Evolutionary conservation across 306 rosid genomes (phyloP).

Genomic region (Argentina anserina): DNA sequence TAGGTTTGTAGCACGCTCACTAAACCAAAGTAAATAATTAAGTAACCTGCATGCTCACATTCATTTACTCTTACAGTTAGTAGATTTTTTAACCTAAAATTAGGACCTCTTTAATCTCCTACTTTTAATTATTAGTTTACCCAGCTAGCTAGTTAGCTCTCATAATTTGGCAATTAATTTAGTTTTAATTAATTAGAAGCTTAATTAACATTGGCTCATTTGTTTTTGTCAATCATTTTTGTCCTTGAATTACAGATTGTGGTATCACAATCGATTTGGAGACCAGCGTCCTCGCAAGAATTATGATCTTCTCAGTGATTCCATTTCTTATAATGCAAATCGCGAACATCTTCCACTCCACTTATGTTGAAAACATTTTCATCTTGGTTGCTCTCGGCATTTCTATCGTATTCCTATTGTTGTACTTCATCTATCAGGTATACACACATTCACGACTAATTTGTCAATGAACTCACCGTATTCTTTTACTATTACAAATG

Average conservation of each 20-base stretch:
- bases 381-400: constrained; percentile 41
- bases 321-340: constrained; percentile 62
- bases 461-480: not conserved
- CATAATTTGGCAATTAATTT: too few species aligned
- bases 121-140: too few species aligned
- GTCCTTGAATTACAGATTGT: constrained; percentile 27
- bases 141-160: too few species aligned
- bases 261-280: constrained; percentile 50
- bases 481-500: not conserved
- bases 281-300: constrained; percentile 49
- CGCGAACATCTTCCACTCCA: constrained; percentile 24
- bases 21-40: too few species aligned
- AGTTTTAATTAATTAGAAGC: too few species aligned
- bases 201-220: not conserved
- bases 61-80: too few species aligned
- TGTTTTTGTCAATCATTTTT: not conserved
- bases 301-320: constrained; percentile 43
- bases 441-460: not conserved
- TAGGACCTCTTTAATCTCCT: too few species aligned
- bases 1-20: too few species aligned
- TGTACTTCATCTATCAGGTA: constrained; percentile 56
- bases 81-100: too few species aligned
- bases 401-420: constrained; percentile 34
- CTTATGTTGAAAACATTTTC: constrained; percentile 21
- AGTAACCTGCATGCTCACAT: too few species aligned